phyloP scores from a whole-genome alignment of 2,329 filamentous ascomycete species.

The Alternaria atra region DNA sequence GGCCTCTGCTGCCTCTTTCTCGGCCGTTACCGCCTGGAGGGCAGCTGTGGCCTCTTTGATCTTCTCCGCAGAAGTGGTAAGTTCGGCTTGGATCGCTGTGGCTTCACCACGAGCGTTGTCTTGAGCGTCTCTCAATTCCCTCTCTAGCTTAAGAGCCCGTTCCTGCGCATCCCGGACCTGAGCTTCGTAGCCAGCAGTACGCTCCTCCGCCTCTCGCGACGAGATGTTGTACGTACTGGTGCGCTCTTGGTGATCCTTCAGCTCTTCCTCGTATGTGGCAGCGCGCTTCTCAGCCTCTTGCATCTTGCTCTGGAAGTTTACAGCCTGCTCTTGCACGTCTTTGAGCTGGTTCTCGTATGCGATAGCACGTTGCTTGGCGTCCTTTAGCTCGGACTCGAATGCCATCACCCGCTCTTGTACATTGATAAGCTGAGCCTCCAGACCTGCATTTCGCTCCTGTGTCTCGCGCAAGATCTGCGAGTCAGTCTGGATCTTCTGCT shows the following conservation, averaged over 20 bases:
- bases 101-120: conserved; percentile 48
- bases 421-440: conserved; percentile 45
- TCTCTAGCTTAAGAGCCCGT: conserved; percentile 45
- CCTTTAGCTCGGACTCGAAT: conserved; percentile 43
- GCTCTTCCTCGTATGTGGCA: conserved; percentile 40
- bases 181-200: conserved; percentile 43
- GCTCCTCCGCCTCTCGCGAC: conserved; percentile 32
- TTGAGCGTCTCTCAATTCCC: conserved; percentile 39
- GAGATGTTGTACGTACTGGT: conserved; percentile 31
- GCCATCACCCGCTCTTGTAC: conserved; percentile 45
- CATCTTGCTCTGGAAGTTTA: conserved; percentile 43
- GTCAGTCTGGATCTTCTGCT: conserved; percentile 32
- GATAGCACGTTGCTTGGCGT: conserved; percentile 36
- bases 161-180: conserved; percentile 44
- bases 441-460: conserved; percentile 44
- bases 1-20: conserved; percentile 46
- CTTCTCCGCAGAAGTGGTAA: conserved; percentile 45
- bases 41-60: conserved; percentile 39
- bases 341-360: conserved; percentile 46
- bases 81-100: conserved; percentile 49
- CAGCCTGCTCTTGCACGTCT: conserved; percentile 42
- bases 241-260: conserved; percentile 43
- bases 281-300: conserved; percentile 38
- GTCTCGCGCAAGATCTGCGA: conserved; percentile 35
- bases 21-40: conserved; percentile 36